Conservation (phyloP, 345 rosid genomes). For the Citrus trifoliata region DNA sequence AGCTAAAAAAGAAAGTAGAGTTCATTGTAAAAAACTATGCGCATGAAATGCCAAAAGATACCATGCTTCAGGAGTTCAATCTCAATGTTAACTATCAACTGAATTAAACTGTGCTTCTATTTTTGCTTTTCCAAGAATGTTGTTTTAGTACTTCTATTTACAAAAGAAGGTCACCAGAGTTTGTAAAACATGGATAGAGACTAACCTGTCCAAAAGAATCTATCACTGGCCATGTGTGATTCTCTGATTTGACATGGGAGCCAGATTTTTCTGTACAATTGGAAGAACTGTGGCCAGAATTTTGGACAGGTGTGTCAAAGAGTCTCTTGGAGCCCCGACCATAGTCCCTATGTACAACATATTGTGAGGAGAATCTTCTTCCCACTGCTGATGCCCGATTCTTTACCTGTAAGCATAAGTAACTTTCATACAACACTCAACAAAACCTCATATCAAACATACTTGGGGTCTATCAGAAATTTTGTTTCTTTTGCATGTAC, state of each 20-base stretch:
- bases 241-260: slow-evolving; percentile 19
- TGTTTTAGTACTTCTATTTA: neutral
- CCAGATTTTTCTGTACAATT: slow-evolving; percentile 23
- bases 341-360: slow-evolving; percentile 42
- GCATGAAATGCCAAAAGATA: neutral
- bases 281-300: slow-evolving; percentile 20
- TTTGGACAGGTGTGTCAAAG: slow-evolving; percentile 35
- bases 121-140: neutral
- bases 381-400: slow-evolving; percentile 33
- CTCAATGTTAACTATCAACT: neutral
- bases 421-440: slow-evolving; percentile 3
- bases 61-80: neutral
- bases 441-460: neutral
- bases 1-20: neutral
- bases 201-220: slow-evolving; percentile 41
- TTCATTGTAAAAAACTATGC: neutral
- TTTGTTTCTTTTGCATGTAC: neutral
- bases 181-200: neutral
- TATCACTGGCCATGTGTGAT: slow-evolving; percentile 21
- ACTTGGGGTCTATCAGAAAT: no score
- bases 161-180: neutral
- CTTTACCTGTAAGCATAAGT: slow-evolving; percentile 33
- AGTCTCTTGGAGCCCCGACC: slow-evolving; percentile 37
- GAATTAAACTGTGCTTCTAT: neutral
- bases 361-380: slow-evolving; percentile 59